Base-by-base conservation (phyloP, 2,329 filamentous ascomycete species). In the Claviceps sp. region DNA sequence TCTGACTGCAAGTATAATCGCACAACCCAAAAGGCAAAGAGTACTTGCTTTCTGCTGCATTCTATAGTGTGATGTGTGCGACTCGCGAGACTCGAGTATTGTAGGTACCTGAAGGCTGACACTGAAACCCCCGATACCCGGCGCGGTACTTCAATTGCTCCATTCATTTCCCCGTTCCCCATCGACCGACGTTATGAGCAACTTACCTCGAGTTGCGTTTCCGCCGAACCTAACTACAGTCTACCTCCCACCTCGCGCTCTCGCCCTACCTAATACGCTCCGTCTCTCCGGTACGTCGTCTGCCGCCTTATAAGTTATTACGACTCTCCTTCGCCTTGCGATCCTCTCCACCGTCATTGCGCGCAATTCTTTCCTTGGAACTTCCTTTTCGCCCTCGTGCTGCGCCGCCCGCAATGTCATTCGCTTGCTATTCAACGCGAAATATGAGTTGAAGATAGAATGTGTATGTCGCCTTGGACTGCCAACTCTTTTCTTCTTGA, bases 401-500 rank as follows among this genome's bases (percentile, higher is more conserved):
- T 56, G 57, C 58, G 60, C 59, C 61, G 60, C 57, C 58, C 59
- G 61, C 56, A 56, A 61, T 66, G 66, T 59, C 60, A 66, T 68
- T 62, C 61, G 58, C 54, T 57, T 58, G 54, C 56, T 57, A 57
- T 59, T 51, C 56, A 60, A 65, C 62, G 59, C 61, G 62, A 60
- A 66, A 64, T 62, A 69, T 70, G 68, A 68, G 57, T 60, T 65
- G 65, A 61, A 65, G 65, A 61, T 64, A 70, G 64, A 65, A 70
- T 70, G 68, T 70, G 68, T 70, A 67, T 64, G 68, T 68, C 46
- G 46, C 18, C 49, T 38, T 40, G 37, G 46, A 18, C 37, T 22
- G 2, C 26, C 14, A 16, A 13, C 18, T 37, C 34, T 18, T 13
- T 50, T 24, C 16, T n/a, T n/a, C 16, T 18, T 4, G 22, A 45